These are phyloP conservation scores for Vickermania ingenoplastis DNA, from an alignment of 208 protist genomes.

Conservation along the genomic window DNA sequence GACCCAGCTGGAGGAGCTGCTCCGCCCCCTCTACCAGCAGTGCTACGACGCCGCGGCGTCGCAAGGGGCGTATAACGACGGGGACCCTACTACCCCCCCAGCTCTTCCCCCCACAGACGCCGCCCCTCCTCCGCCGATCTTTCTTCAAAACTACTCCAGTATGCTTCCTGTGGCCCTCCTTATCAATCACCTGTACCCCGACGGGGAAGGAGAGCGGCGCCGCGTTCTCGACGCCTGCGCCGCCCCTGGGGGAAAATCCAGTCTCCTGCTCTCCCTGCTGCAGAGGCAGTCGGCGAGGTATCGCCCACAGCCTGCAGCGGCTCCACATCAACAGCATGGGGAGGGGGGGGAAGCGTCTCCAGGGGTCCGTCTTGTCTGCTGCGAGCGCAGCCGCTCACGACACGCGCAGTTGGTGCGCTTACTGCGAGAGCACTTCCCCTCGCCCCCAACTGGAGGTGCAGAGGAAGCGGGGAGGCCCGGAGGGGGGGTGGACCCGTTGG, in stretches of 20 bases:
- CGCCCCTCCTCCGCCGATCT: constrained; percentile 24
- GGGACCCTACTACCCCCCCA: no score
- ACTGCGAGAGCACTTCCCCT: constrained; percentile 26
- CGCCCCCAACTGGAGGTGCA: not conserved
- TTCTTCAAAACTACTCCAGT: constrained; percentile 71
- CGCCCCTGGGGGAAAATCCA: constrained; percentile 90
- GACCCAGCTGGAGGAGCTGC: constrained; percentile 5
- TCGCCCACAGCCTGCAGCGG: not conserved
- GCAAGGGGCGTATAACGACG: no score
- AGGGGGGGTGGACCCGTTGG: constrained; percentile 1
- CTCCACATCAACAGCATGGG: no score
- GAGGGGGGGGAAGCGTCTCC: not conserved
- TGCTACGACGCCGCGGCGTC: constrained; percentile 2
- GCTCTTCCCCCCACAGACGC: no score
- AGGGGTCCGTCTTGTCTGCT: constrained; percentile 20
- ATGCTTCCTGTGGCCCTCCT: constrained; percentile 70
- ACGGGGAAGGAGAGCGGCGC: not conserved
- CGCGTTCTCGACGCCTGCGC: constrained; percentile 87
- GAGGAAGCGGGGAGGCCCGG: not conserved
- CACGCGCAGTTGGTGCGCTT: constrained; percentile 22
- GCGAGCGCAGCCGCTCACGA: constrained; percentile 38
- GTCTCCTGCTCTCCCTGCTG: constrained; percentile 56
- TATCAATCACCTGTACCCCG: constrained; percentile 18
- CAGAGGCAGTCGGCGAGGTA: constrained; percentile 13
- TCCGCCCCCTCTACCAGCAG: not conserved